These are phyloP conservation scores for Mitragyna speciosa DNA, from an alignment of 257 asterid genomes.

Conservation along the genomic window DNA sequence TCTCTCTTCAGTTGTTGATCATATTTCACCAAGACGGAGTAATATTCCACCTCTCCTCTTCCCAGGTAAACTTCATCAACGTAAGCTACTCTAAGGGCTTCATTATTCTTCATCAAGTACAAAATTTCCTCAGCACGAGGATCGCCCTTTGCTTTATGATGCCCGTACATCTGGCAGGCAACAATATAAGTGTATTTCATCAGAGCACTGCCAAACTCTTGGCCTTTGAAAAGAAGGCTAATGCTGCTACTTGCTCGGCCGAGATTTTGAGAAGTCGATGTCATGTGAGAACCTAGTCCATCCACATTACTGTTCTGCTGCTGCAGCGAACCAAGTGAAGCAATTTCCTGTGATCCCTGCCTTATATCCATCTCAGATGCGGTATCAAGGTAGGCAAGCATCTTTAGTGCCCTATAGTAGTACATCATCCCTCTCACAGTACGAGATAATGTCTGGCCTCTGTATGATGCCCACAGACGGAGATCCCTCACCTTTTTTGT, in stretches of 20 bases:
- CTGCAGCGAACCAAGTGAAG: constrained; percentile 28
- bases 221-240: constrained; percentile 68
- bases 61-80: constrained; percentile 79
- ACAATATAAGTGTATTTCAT: constrained; percentile 89
- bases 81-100: constrained; percentile 92
- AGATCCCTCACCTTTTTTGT: constrained; percentile 63
- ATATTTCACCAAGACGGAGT: constrained; percentile 86
- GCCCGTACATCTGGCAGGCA: constrained; percentile 96
- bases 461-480: constrained; percentile 94
- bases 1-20: constrained; percentile 71
- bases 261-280: constrained; percentile 46
- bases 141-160: constrained; percentile 69
- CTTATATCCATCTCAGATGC: constrained; percentile 86
- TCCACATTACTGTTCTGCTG: constrained; percentile 33
- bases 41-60: constrained; percentile 75
- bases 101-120: constrained; percentile 74
- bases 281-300: constrained; percentile 27
- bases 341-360: constrained; percentile 62
- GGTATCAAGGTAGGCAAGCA: constrained; percentile 88
- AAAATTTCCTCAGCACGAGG: constrained; percentile 87
- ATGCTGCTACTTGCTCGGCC: constrained; percentile 72
- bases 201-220: constrained; percentile 72
- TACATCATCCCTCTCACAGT: constrained; percentile 99
- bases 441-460: constrained; percentile 93
- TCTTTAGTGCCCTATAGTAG: constrained; percentile 83